Evolutionary conservation across 1,284 basidiomycete genomes (phyloP).

Genomic region (Golubevia sp.): DNA sequence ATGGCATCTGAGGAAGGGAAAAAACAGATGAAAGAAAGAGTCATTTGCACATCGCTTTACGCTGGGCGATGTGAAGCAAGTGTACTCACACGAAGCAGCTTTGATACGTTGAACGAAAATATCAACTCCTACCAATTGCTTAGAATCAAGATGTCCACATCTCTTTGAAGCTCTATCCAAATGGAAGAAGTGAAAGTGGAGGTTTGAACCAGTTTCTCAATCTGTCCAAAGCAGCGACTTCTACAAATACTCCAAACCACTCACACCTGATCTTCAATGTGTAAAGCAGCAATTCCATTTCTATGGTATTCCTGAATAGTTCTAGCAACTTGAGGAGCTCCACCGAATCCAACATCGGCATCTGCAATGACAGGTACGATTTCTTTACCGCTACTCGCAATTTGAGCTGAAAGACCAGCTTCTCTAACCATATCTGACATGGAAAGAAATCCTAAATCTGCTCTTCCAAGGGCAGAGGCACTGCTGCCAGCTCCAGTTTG

Average conservation of each 20-base stretch:
- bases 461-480: conserved; percentile 75
- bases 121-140: conserved; percentile 76
- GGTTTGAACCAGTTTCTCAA: too few species aligned
- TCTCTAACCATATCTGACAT: conserved; percentile 67
- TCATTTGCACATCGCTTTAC: too few species aligned
- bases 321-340: conserved; percentile 75
- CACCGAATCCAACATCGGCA: conserved; percentile 81
- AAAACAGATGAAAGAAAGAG: too few species aligned
- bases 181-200: too few species aligned
- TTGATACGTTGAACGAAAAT: conserved; percentile 77
- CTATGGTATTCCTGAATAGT: conserved; percentile 74
- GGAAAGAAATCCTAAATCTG: conserved; percentile 79
- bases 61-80: too few species aligned
- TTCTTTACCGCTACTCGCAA: conserved; percentile 11
- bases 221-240: too few species aligned
- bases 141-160: conserved; percentile 79
- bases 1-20: too few species aligned
- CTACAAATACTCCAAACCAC: too few species aligned
- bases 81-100: conserved; percentile 66
- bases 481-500: conserved; percentile 78
- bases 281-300: conserved; percentile 75
- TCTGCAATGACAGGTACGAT: conserved; percentile 70
- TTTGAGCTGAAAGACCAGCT: conserved; percentile 19
- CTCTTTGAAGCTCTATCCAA: conserved; percentile 66
- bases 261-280: conserved; percentile 84